Base-by-base conservation (phyloP, 805 yeast genomes). In the Crinitomyces ghanaensis region DNA sequence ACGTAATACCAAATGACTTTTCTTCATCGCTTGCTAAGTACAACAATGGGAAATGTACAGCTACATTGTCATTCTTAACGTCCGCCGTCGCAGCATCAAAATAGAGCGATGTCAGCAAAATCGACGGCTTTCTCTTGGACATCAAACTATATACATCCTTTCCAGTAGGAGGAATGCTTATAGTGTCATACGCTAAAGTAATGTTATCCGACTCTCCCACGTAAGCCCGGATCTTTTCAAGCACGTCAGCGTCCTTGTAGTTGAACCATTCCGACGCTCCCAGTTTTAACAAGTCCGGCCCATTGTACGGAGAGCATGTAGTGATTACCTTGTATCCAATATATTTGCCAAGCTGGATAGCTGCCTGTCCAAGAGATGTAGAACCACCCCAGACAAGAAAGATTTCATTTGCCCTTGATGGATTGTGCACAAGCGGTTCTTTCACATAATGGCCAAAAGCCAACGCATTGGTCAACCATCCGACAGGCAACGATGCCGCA, bases 401-500 rank as follows among this genome's bases (percentile, higher is more conserved):
- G 36, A 31, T 38, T 8, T 44, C 39, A 8, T 29, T 37, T 23
- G 28, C 26, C 16, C 47, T 28, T 27, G 49, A 44, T 7, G 33
- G 26, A 9, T 28, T 13, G 25, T 59, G 34, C 15, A 54, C 54
- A 22, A 71, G 48, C 8, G 30, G 13, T 22, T 36, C 33, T 32
- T 43, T 36, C 32, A 28, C 40, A 38, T 50, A 43, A 55, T 53
- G 35, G 45, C 45, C 31, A 60, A 62, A 14, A 63, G 56, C 36
- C 49, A 46, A 21, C 19, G 66, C 72, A 12, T 68, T 61, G 3
- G 82, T 77, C 31, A 55, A 58, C 30, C 69, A 47, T 12, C 74
- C 66, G 33, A 74, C 57, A 21, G 77, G 69, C 23, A 74, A 48
- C 6, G 77, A 56, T 2, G 80, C 75, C 12, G 83, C 83, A 41